A percentile compares a stretch with the other conserved stretches of the same genome.
Conservation (phyloP, 768 basidiomycete genomes). For the Phaeotremella skinneri region DNA sequence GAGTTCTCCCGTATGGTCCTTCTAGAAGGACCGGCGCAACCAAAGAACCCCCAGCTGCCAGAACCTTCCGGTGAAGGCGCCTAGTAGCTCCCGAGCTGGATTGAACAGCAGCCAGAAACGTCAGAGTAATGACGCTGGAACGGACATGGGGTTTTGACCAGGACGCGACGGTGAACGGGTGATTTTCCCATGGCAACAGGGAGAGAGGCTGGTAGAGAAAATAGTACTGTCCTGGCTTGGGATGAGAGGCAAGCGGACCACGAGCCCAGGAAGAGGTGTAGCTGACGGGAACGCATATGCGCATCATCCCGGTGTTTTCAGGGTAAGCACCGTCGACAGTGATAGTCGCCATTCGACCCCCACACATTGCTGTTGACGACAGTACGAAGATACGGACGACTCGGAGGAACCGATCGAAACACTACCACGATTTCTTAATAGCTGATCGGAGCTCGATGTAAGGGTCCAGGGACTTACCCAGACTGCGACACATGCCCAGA, state of each 20-base stretch:
- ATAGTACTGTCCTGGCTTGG: constrained; percentile 30
- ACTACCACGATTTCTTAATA: too few species aligned
- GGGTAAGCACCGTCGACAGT: too few species aligned
- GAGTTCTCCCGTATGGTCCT: constrained; percentile 32
- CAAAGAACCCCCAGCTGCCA: background rate
- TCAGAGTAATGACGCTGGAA: constrained; percentile 10
- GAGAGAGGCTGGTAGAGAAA: constrained; percentile 28
- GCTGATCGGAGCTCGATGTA: background rate
- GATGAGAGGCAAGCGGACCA: constrained; percentile 1
- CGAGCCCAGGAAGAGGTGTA: background rate
- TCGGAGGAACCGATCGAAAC: constrained; percentile 26
- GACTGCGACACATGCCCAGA: constrained; percentile 30
- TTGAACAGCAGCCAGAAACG: constrained; percentile 24
- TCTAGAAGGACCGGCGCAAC: constrained; percentile 24
- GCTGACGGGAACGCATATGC: background rate
- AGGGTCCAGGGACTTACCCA: constrained; percentile 20
- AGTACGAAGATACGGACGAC: constrained; percentile 23
- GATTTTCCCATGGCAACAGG: constrained; percentile 35
- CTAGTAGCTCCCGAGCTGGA: constrained; percentile 22
- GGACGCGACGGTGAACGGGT: constrained; percentile 35
- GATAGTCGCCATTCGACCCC: too few species aligned
- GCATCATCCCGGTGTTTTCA: too few species aligned
- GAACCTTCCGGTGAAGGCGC: constrained; percentile 12
- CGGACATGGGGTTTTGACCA: constrained; percentile 13
- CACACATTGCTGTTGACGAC: constrained; percentile 9